These are phyloP conservation scores for Grosmannia huntii DNA, from an alignment of 2,329 filamentous ascomycete genomes.

Conservation along the genomic window DNA sequence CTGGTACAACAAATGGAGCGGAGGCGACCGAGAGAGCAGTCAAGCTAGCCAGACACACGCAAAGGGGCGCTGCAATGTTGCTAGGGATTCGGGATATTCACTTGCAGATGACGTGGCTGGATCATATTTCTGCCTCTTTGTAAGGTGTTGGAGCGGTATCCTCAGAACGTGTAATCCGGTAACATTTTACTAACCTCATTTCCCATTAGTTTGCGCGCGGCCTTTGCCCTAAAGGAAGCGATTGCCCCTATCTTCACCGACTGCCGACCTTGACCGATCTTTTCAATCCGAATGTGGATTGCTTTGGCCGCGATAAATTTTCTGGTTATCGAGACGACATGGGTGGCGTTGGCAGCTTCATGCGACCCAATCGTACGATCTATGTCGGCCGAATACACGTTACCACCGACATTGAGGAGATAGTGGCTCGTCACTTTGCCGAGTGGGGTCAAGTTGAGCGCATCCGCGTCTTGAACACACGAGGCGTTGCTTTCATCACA, in stretches of 20 bases:
- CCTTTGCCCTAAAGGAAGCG: slow-evolving; percentile 68
- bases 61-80: slow-evolving; percentile 75
- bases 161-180: background rate
- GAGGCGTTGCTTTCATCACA: slow-evolving; percentile 91
- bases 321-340: slow-evolving; percentile 93
- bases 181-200: background rate
- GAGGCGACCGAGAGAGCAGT: slow-evolving; percentile 87
- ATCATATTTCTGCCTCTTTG: slow-evolving; percentile 86
- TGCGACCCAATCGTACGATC: slow-evolving; percentile 84
- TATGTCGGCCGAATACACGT: slow-evolving; percentile 93
- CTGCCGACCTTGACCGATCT: slow-evolving; percentile 77
- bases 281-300: slow-evolving; percentile 89
- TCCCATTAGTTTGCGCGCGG: slow-evolving; percentile 57
- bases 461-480: slow-evolving; percentile 70
- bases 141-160: slow-evolving; percentile 21
- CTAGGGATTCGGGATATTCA: slow-evolving; percentile 66
- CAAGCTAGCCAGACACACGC: slow-evolving; percentile 74
- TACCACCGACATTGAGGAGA: slow-evolving; percentile 91
- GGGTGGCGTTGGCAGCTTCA: slow-evolving; percentile 90
- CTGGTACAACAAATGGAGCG: slow-evolving; percentile 98
- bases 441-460: slow-evolving; percentile 94
- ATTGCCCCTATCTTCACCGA: slow-evolving; percentile 89
- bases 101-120: slow-evolving; percentile 64
- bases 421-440: slow-evolving; percentile 86
- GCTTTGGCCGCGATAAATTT: slow-evolving; percentile 87